Base-by-base conservation (phyloP, 306 rosid species). In the Prunus salicina region DNA sequence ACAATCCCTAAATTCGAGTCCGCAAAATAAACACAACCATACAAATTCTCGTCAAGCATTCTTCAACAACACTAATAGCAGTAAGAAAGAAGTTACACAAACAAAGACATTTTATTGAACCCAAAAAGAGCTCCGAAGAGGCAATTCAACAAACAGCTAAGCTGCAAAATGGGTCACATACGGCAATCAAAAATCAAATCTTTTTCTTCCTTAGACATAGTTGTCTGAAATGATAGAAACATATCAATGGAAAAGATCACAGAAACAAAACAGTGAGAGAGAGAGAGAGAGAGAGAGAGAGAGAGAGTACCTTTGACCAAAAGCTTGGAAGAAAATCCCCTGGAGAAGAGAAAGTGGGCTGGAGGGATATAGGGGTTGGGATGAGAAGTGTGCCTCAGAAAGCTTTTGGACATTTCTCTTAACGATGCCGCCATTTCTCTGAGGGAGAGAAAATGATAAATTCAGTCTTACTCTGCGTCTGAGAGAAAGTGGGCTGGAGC, bases 291-390 rank as follows among this genome's bases (percentile, higher is more conserved):
- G 64, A 28, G 38, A 61, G 66, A 27, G 41, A 61, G 66, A 61
- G 41, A 38, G 43, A 38, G 43, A 7, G 43, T 15, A 14, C 66
- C 66, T 28, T 62, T 28, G 43, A 62, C 66, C 41, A 62, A 62
- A 13, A 62, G 67, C 41, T 62, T 62, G 43, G 41, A 62, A 62
- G 67, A 27, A 62, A 62, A 28, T 62, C 67, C 67, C 43, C 67
- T 62, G 20, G 41, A 5, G 12, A 28, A 62, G 67, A 62, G 41
- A 30, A 62, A 15, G 16, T 62, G 67, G 20, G 67, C 43, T 14
- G 67, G 43, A 62, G 43, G 7, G 67, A 62, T 28, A 1, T 6
- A 28, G 22, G 32, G 14, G 14, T 9, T 20, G 61, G 61, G 11
- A 56, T 55, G 61, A 7, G 61, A 55, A 14, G 64, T 12, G 32